Percentiles rank a stretch among this genome's conserved stretches.
Evolutionary conservation across 495 filamentous ascomycete species (phyloP).

Genomic region (Lophium mytilinum): DNA sequence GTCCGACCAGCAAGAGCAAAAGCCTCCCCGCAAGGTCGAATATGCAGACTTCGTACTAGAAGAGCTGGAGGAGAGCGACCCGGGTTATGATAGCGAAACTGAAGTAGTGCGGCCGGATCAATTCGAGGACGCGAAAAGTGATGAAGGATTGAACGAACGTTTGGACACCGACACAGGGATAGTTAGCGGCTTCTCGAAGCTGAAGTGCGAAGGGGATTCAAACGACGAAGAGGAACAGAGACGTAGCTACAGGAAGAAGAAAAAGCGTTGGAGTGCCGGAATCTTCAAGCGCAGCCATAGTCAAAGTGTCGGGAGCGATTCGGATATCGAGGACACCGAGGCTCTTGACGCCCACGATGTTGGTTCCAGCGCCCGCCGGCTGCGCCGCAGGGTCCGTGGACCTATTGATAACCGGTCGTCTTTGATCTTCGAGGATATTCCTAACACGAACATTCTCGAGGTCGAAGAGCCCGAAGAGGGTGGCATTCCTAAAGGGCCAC

Average conservation of each 20-base stretch:
- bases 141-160: conserved; percentile 7
- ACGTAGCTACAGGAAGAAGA: conserved; percentile 18
- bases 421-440: conserved; percentile 24
- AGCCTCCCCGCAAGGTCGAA: conserved; percentile 9
- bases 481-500: conserved; percentile 12
- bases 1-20: background rate
- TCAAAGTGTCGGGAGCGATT: conserved; percentile 30
- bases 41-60: conserved; percentile 27
- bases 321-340: conserved; percentile 26
- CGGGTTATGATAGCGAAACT: conserved; percentile 27
- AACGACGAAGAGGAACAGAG: conserved; percentile 22
- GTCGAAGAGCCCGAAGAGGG: conserved; percentile 24
- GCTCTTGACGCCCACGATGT: conserved; percentile 22
- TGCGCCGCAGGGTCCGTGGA: conserved; percentile 26
- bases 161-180: conserved; percentile 12
- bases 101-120: conserved; percentile 30
- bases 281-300: conserved; percentile 31
- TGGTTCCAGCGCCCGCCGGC: conserved; percentile 25
- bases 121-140: conserved; percentile 30
- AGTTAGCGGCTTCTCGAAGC: conserved; percentile 12
- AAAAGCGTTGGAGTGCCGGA: conserved; percentile 30
- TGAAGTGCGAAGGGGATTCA: conserved; percentile 17
- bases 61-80: conserved; percentile 27
- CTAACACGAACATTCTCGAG: conserved; percentile 23
- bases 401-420: conserved; percentile 23